These are phyloP conservation scores for Beauveria caledonica DNA, from an alignment of 2,329 filamentous ascomycete genomes.

Conservation along the genomic window DNA sequence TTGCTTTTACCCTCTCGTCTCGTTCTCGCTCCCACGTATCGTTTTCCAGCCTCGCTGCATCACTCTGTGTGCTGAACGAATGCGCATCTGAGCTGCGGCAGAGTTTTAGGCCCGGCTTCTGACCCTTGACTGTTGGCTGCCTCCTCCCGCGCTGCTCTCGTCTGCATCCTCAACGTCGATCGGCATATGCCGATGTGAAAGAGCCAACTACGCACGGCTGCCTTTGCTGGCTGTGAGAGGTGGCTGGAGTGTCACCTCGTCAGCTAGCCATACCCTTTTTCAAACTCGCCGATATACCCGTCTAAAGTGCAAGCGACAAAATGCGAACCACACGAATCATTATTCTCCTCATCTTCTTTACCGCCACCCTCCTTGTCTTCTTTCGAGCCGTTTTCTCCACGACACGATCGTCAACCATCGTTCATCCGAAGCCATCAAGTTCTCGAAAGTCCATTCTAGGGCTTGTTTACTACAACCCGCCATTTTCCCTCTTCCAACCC, in stretches of 20 bases:
- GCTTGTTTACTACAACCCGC: slow-evolving; percentile 63
- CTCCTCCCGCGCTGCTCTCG: background rate
- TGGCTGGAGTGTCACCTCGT: slow-evolving; percentile 10
- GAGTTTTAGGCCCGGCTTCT: background rate
- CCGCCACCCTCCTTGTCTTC: slow-evolving; percentile 46
- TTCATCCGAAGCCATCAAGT: background rate
- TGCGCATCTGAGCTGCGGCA: background rate
- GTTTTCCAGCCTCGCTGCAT: background rate
- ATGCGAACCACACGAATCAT: slow-evolving; percentile 48
- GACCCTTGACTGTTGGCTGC: background rate
- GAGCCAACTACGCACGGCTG: background rate
- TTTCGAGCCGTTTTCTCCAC: slow-evolving; percentile 41
- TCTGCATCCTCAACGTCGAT: background rate
- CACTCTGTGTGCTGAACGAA: background rate
- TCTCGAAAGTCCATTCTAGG: slow-evolving; percentile 23
- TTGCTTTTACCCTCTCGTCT: background rate
- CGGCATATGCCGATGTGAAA: slow-evolving; percentile 11
- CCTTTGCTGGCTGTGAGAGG: slow-evolving; percentile 10
- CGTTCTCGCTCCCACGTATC: background rate
- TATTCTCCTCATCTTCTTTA: slow-evolving; percentile 46
- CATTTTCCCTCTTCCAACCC: slow-evolving; percentile 85
- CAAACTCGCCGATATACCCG: background rate
- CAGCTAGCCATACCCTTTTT: background rate
- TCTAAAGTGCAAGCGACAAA: slow-evolving; percentile 19
- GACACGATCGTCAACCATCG: background rate